These are phyloP conservation scores for Avena eriantha DNA, from an alignment of 176 grass and related monocot genomes.

Conservation along the genomic window DNA sequence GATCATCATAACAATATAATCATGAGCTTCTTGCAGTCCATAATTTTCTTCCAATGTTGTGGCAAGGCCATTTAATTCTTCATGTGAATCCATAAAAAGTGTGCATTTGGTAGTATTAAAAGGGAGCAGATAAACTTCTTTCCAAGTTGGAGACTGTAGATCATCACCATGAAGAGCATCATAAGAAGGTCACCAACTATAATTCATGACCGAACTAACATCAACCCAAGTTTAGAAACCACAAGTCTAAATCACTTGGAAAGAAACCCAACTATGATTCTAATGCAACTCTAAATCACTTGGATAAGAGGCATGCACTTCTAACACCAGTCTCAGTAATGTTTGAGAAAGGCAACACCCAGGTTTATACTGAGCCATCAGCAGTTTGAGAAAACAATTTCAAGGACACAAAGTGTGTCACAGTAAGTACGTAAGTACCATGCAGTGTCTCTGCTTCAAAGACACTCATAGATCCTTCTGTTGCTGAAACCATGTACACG, in stretches of 20 bases:
- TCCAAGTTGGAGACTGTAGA: constrained; percentile 16
- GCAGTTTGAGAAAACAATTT: constrained; percentile 41
- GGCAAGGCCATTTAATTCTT: constrained; percentile 22
- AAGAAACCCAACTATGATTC: too few relatives aligned
- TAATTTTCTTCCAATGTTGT: constrained; percentile 32
- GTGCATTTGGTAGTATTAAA: constrained; percentile 32
- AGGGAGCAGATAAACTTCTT: constrained; percentile 38
- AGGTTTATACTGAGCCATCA: background rate
- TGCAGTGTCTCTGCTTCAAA: constrained; percentile 42
- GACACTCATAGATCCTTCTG: constrained; percentile 27
- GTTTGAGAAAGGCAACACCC: constrained; percentile 51
- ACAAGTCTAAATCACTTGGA: too few relatives aligned
- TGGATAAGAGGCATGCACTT: constrained; percentile 48
- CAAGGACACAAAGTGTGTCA: constrained; percentile 36
- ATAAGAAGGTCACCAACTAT: constrained; percentile 26
- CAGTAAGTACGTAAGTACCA: constrained; percentile 44
- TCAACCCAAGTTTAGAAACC: constrained; percentile 40
- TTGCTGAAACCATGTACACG: constrained; percentile 5
- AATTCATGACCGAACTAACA: constrained; percentile 32
- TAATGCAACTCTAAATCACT: constrained; percentile 44
- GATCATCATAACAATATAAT: too few relatives aligned
- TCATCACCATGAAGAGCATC: constrained; percentile 39
- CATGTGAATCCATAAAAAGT: constrained; percentile 32
- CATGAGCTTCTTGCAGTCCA: constrained; percentile 37
- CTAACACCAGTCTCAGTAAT: constrained; percentile 45